Conservation (phyloP, 148 eudicot species). For the Spergularia bocconei region DNA sequence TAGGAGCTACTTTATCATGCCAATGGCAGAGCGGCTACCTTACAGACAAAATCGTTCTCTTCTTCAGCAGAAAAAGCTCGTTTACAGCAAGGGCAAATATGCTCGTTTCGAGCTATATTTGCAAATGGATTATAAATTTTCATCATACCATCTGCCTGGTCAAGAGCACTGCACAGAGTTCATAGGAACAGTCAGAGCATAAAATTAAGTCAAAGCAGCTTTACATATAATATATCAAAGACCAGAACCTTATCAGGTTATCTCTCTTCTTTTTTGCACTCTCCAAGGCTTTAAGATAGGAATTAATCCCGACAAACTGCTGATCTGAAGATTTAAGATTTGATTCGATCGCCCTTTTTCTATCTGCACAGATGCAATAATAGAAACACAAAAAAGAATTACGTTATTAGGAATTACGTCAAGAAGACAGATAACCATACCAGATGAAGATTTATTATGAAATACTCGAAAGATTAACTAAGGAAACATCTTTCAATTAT, state of each 20-base stretch:
- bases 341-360: constrained; percentile 65
- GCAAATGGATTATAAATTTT: constrained; percentile 65
- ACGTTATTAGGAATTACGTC: not conserved
- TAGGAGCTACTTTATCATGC: constrained; percentile 3
- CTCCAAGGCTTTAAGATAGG: constrained; percentile 54
- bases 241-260: constrained; percentile 54
- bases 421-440: not conserved
- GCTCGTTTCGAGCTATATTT: constrained; percentile 69
- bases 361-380: constrained; percentile 51
- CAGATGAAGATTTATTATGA: not conserved
- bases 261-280: constrained; percentile 64
- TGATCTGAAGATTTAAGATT: constrained; percentile 66
- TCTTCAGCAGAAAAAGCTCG: constrained; percentile 89
- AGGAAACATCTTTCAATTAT: not conserved
- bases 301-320: constrained; percentile 51
- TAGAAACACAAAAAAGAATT: not conserved
- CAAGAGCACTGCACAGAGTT: constrained; percentile 44
- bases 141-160: constrained; percentile 57
- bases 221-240: constrained; percentile 6
- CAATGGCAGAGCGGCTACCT: constrained; percentile 39
- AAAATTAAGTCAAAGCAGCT: not conserved
- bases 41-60: constrained; percentile 78
- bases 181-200: constrained; percentile 13
- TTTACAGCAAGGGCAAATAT: constrained; percentile 83
- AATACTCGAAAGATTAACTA: not conserved